These are phyloP conservation scores for Epichloe gansuensis DNA, from an alignment of 2,329 filamentous ascomycete species.

Conservation along the genomic window DNA sequence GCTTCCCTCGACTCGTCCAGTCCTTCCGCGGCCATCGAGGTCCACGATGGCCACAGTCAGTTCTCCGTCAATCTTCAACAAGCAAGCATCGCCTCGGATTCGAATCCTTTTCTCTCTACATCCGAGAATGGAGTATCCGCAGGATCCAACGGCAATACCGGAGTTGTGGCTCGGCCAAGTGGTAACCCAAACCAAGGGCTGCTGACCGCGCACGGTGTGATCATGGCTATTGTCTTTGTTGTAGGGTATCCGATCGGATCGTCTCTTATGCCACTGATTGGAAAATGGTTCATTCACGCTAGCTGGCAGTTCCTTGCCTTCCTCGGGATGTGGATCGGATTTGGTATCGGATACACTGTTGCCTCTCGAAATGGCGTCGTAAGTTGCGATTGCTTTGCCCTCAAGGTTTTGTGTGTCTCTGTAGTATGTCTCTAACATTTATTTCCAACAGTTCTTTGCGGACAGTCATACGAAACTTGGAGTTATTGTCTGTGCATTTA, in stretches of 20 bases:
- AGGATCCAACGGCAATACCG: neutral
- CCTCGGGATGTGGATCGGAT: conserved; percentile 46
- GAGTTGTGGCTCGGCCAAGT: neutral
- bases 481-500: conserved; percentile 38
- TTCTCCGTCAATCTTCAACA: conserved; percentile 38
- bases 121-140: conserved; percentile 1
- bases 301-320: conserved; percentile 42
- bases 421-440: neutral
- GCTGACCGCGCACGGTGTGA: conserved; percentile 39
- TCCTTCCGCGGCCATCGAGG: conserved; percentile 24
- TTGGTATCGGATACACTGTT: conserved; percentile 42
- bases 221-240: conserved; percentile 51
- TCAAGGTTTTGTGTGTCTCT: neutral
- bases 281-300: conserved; percentile 46
- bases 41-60: conserved; percentile 33
- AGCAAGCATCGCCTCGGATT: conserved; percentile 33
- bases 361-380: conserved; percentile 30
- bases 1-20: conserved; percentile 31
- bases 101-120: conserved; percentile 37
- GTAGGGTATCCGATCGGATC: conserved; percentile 48
- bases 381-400: conserved; percentile 15
- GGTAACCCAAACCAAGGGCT: conserved; percentile 14
- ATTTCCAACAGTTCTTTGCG: conserved; percentile 33
- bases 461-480: conserved; percentile 45
- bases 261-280: conserved; percentile 45